Base-by-base conservation (phyloP, 768 basidiomycete species). In the Hygrophorus russula region DNA sequence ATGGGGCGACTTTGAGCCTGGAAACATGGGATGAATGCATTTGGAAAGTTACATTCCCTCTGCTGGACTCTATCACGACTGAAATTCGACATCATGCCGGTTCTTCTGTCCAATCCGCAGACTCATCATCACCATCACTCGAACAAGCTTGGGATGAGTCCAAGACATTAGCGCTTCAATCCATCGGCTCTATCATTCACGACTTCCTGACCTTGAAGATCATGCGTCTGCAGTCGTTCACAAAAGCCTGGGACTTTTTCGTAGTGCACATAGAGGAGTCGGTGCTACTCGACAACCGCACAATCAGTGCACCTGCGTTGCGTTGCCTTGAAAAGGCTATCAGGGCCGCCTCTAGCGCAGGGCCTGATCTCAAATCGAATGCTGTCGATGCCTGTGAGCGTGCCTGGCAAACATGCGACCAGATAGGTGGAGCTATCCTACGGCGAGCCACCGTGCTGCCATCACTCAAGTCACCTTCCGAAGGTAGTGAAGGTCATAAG, bases 1-100 rank as follows among this genome's bases (percentile, higher is more conserved):
- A 99, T 56, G 94, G 94, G 2, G 78, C 80, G 6, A 88, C 82
- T 0, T 66, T 99, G 39, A 85, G 81, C 53, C 56, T 73, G 31
- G 80, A 80, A 5, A 86, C 84, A 0, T 99, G 94, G 94, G 78
- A 84, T 33, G 78, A 87, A 42, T 90, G 90, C 47, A 69, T 94
- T n/a, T 91, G 88, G 83, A 80, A 82, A 56, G 74, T 97, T 45
- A 78, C 87, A 10, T 89, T 94, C 61, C 91, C 91, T 5, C 67
- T 98, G 3, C 62, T 96, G 46, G 82, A 88, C 39, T 68, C 80
- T 15, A 69, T 82, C 46, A 80, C 76, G 0, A 53, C 60, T 17
- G 73, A 78, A 46, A 77, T 78, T 20, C 73, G 74, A 31, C 65
- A 62, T 13, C 50, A 64, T 3, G 53, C 60, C n/a, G 56, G 44